Conservation (phyloP, 257 asterid species). For the Jaltomata sinuosa region DNA sequence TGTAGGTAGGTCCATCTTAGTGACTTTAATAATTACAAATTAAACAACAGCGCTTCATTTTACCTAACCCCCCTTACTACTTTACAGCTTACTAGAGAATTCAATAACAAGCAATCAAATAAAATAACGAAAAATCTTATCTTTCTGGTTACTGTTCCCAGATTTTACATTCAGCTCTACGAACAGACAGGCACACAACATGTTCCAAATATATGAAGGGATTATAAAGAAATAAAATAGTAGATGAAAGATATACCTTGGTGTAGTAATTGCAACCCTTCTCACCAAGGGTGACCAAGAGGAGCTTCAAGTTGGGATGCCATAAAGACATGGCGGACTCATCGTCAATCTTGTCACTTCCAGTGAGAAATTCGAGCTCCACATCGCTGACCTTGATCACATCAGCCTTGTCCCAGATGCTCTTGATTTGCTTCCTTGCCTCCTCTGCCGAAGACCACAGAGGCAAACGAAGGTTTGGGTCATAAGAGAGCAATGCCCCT, state of each 20-base stretch:
- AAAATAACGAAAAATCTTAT: background rate
- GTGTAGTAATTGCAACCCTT: slow-evolving; percentile 81
- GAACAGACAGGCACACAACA: too few relatives aligned
- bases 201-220: too few relatives aligned
- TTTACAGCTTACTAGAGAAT: background rate
- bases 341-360: slow-evolving; percentile 70
- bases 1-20: too few relatives aligned
- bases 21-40: background rate
- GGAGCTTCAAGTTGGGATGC: slow-evolving; percentile 83
- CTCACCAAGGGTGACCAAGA: slow-evolving; percentile 84
- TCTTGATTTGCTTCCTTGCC: slow-evolving; percentile 75
- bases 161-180: too few relatives aligned
- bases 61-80: background rate
- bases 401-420: slow-evolving; percentile 88
- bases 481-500: slow-evolving; percentile 88
- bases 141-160: too few relatives aligned
- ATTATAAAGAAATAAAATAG: too few relatives aligned
- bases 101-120: background rate
- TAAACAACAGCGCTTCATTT: background rate
- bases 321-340: slow-evolving; percentile 76
- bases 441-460: slow-evolving; percentile 77
- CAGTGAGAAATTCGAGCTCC: slow-evolving; percentile 84
- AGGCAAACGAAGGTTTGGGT: slow-evolving; percentile 82
- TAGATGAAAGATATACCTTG: slow-evolving; percentile 37
- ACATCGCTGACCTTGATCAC: slow-evolving; percentile 87